A percentile compares a stretch with the other conserved stretches of the same genome.
Evolutionary conservation across 2,329 filamentous ascomycete species (phyloP).

Genomic region (Epicoccum sorghinum): DNA sequence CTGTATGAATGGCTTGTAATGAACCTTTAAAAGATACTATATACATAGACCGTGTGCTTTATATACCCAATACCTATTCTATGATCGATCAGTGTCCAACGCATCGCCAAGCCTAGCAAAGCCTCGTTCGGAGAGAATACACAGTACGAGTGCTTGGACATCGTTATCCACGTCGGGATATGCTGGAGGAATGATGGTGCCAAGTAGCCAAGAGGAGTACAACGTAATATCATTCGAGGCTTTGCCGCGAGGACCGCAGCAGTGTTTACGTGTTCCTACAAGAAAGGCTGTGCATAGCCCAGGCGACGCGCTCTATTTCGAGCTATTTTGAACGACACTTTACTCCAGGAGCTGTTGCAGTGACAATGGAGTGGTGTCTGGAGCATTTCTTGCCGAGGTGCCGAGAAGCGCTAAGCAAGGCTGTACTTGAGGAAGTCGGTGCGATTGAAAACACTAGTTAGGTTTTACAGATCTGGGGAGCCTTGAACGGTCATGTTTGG

Average conservation of each 20-base stretch:
- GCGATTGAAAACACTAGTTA: constrained; percentile 2
- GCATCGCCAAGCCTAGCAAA: constrained; percentile 3
- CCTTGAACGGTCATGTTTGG: background rate
- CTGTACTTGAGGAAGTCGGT: constrained; percentile 1
- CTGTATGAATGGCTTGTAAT: no score
- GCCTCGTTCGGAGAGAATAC: background rate
- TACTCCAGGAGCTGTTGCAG: background rate
- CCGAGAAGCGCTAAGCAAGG: constrained; percentile 15
- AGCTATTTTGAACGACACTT: background rate
- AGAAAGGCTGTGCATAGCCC: constrained; percentile 6
- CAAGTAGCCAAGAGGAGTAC: constrained; percentile 6
- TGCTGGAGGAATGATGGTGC: constrained; percentile 10
- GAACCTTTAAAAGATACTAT: no score
- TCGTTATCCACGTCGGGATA: background rate
- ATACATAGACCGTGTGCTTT: background rate
- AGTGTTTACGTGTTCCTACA: constrained; percentile 1
- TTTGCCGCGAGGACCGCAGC: background rate
- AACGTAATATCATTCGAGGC: background rate
- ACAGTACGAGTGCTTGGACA: constrained; percentile 1
- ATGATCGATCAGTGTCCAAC: background rate
- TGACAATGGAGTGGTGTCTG: background rate
- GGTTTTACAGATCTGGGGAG: constrained; percentile 6
- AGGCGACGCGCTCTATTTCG: constrained; percentile 3
- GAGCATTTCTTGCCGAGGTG: constrained; percentile 4
- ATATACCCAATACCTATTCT: constrained; percentile 5